A percentile compares a stretch with the other conserved stretches of the same genome.
Conservation (phyloP, 352 stramenopile genomes). For the Hyphochytrium catenoides region DNA sequence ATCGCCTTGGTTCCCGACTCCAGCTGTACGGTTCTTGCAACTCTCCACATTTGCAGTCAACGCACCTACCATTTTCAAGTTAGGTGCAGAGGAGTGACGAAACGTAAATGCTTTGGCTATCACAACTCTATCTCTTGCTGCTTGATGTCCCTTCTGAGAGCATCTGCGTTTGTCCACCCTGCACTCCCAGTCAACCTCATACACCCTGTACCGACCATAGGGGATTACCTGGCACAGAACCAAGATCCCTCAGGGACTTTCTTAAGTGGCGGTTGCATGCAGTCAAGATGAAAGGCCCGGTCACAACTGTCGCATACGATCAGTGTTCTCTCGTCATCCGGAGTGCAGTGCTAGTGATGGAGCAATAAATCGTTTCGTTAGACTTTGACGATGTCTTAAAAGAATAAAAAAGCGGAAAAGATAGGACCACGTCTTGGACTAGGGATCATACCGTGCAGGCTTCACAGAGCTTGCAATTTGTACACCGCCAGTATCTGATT, state of each 20-base stretch:
- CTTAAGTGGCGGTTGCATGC: slow-evolving; percentile 9
- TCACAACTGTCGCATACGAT: slow-evolving; percentile 11
- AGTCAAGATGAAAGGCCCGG: slow-evolving; percentile 11
- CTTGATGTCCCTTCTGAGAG: slow-evolving; percentile 13
- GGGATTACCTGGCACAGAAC: too few relatives aligned
- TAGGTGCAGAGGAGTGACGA: neutral
- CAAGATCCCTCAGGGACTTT: slow-evolving; percentile 4
- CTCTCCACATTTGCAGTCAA: slow-evolving; percentile 27
- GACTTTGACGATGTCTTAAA: slow-evolving; percentile 4
- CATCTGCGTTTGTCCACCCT: slow-evolving; percentile 25
- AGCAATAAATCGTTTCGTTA: slow-evolving; percentile 2
- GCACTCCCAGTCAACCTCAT: slow-evolving; percentile 17
- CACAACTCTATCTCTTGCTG: slow-evolving; percentile 3
- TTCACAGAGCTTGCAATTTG: slow-evolving; percentile 89
- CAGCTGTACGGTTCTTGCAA: slow-evolving; percentile 8
- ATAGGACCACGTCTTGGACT: slow-evolving; percentile 4
- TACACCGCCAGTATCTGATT: slow-evolving; percentile 55
- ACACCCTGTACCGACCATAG: too few relatives aligned
- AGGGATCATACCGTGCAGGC: slow-evolving; percentile 38
- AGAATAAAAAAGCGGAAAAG: slow-evolving; percentile 1
- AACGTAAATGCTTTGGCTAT: neutral
- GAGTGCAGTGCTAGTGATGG: neutral
- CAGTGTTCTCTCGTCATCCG: slow-evolving; percentile 2
- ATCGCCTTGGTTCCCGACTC: slow-evolving; percentile 1
- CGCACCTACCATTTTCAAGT: slow-evolving; percentile 36